Evolutionary conservation across 192 early-diverging fungal species (phyloP).

Genomic region (Mortierella claussenii): DNA sequence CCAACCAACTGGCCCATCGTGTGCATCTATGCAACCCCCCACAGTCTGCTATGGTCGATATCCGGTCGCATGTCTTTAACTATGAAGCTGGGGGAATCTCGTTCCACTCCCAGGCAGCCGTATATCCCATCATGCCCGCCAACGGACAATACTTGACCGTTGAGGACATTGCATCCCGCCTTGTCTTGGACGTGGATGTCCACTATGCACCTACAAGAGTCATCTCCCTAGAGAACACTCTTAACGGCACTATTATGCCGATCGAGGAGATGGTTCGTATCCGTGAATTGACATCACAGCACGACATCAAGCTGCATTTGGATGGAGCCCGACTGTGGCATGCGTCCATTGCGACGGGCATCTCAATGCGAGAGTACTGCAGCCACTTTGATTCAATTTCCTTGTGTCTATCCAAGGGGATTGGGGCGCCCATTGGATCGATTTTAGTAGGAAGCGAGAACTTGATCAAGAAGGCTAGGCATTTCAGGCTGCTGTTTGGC

Average conservation of each 20-base stretch:
- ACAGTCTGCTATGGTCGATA: conserved; percentile 79
- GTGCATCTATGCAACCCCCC: conserved; percentile 80
- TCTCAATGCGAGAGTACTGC: conserved; percentile 72
- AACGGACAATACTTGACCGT: conserved; percentile 71
- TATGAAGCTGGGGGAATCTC: conserved; percentile 87
- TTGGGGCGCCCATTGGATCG: conserved; percentile 92
- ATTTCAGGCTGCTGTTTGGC: conserved; percentile 89
- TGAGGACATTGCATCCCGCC: conserved; percentile 61
- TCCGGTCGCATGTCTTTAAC: conserved; percentile 77
- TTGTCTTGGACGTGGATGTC: conserved; percentile 72
- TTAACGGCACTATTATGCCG: conserved; percentile 85
- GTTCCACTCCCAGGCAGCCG: conserved; percentile 75
- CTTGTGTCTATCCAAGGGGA: conserved; percentile 89
- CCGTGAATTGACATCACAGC: conserved; percentile 58
- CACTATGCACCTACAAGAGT: conserved; percentile 83
- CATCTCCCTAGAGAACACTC: conserved; percentile 90
- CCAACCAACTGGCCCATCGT: conserved; percentile 84
- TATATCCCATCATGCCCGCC: conserved; percentile 67
- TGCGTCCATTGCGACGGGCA: conserved; percentile 75
- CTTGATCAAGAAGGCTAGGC: conserved; percentile 80
- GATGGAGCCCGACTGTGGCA: conserved; percentile 95
- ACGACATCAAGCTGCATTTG: conserved; percentile 77
- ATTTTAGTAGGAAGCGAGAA: conserved; percentile 75
- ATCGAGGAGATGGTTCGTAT: conserved; percentile 78
- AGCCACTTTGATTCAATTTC: conserved; percentile 83